These are phyloP conservation scores for Jamesozyma piceae DNA, from an alignment of 805 yeast species.

Conservation along the genomic window DNA sequence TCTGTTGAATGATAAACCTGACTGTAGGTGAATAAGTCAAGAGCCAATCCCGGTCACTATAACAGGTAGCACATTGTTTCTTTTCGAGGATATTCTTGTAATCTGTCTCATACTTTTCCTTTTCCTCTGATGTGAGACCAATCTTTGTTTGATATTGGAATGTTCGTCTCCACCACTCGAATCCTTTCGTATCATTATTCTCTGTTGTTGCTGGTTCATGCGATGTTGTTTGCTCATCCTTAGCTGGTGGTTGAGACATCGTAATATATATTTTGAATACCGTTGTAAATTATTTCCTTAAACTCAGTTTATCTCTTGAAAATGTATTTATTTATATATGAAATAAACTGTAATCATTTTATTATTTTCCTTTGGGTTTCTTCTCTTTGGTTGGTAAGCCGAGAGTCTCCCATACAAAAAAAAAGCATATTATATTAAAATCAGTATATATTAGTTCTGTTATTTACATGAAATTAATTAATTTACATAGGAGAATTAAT, in stretches of 20 bases:
- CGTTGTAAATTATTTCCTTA: too few species aligned
- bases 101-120: constrained; percentile 50
- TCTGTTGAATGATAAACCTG: constrained; percentile 76
- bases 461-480: neutral
- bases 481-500: too few species aligned
- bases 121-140: constrained; percentile 47
- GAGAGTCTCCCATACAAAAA: too few species aligned
- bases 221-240: neutral
- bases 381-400: too few species aligned
- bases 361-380: too few species aligned
- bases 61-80: constrained; percentile 58
- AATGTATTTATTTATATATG: too few species aligned
- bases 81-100: constrained; percentile 29
- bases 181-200: constrained; percentile 32
- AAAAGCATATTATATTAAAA: too few species aligned
- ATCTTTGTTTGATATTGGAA: constrained; percentile 62
- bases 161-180: constrained; percentile 77
- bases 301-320: too few species aligned
- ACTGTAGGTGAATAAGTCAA: constrained; percentile 75
- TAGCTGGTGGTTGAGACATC: neutral
- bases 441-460: too few species aligned
- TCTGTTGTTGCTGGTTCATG: neutral
- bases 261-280: neutral
- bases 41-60: constrained; percentile 72
- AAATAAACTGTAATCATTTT: too few species aligned